Evolutionary conservation across 2,329 filamentous ascomycete genomes (phyloP).

Genomic region (Ascochyta pisi): DNA sequence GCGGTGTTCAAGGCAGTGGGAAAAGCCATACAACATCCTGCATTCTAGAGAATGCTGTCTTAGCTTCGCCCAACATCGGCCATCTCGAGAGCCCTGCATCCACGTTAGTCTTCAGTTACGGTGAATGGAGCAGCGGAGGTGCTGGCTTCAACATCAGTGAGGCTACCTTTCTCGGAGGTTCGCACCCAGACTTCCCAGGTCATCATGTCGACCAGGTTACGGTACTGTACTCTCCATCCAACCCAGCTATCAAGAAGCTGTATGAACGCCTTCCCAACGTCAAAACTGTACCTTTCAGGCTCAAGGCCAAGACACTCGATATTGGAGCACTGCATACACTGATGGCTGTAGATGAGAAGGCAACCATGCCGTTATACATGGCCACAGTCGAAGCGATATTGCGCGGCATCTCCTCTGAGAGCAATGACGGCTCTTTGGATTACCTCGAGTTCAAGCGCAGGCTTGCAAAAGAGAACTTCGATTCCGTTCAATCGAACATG

Average conservation of each 20-base stretch:
- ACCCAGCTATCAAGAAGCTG: constrained; percentile 26
- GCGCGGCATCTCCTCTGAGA: constrained; percentile 60
- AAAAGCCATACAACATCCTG: constrained; percentile 68
- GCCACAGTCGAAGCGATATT: constrained; percentile 55
- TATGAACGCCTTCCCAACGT: constrained; percentile 50
- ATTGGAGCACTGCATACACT: constrained; percentile 55
- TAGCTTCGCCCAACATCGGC: constrained; percentile 52
- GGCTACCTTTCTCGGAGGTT: constrained; percentile 61
- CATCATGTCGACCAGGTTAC: constrained; percentile 27
- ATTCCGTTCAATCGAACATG: constrained; percentile 57
- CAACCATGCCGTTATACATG: constrained; percentile 62
- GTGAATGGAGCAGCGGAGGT: constrained; percentile 51
- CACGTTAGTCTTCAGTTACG: constrained; percentile 66
- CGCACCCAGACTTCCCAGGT: constrained; percentile 19
- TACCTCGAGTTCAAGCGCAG: constrained; percentile 50
- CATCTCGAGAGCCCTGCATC: constrained; percentile 61
- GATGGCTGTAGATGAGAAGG: constrained; percentile 27
- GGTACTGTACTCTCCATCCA: constrained; percentile 35
- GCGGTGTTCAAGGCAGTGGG: constrained; percentile 67
- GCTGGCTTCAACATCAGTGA: constrained; percentile 62
- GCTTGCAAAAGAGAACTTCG: constrained; percentile 24
- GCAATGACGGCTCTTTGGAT: constrained; percentile 56
- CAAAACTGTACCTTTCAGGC: constrained; percentile 54
- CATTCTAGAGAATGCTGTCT: constrained; percentile 56
- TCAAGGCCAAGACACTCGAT: constrained; percentile 59